A percentile compares a stretch with the other conserved stretches of the same genome.
phyloP scores from a whole-genome alignment of 495 filamentous ascomycete species.

The Penicillium roqueforti region DNA sequence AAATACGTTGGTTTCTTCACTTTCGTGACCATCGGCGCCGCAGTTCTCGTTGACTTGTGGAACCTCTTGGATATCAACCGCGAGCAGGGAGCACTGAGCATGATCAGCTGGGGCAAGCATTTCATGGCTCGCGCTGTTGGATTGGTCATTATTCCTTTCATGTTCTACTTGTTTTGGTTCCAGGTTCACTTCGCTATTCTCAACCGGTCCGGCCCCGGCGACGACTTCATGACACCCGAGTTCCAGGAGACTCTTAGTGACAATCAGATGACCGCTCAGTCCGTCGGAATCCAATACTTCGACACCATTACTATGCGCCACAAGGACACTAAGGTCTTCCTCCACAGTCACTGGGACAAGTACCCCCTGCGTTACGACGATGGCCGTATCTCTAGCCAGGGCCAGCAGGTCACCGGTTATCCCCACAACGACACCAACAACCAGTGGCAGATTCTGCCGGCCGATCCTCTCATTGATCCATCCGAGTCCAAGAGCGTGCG shows the following conservation, averaged over 20 bases:
- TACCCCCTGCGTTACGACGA: constrained; percentile 97
- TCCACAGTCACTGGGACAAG: constrained; percentile 85
- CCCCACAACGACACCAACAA: constrained; percentile 99
- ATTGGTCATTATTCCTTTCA: constrained; percentile 84
- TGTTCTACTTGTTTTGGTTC: constrained; percentile 99
- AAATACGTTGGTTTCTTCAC: constrained; percentile 98
- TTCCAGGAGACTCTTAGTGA: constrained; percentile 97
- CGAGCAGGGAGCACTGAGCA: constrained; percentile 66
- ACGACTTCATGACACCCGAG: constrained; percentile 97
- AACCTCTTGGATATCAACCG: constrained; percentile 86
- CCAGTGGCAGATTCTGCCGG: constrained; percentile 89
- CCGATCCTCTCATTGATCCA: constrained; percentile 47
- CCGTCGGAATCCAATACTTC: constrained; percentile 82
- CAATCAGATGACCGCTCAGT: constrained; percentile 83
- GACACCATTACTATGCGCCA: constrained; percentile 84
- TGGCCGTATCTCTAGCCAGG: constrained; percentile 93
- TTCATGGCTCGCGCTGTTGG: constrained; percentile 79
- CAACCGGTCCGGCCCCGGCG: constrained; percentile 82
- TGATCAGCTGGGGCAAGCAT: constrained; percentile 82
- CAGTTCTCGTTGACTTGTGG: constrained; percentile 93
- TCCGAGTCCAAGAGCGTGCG: constrained; percentile 59
- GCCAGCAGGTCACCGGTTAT: constrained; percentile 97
- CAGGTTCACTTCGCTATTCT: constrained; percentile 96
- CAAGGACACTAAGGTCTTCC: constrained; percentile 94
- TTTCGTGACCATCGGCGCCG: constrained; percentile 93